Evolutionary conservation across 2,329 filamentous ascomycete genomes (phyloP), one percentile per base, ranked within the genome.

Genomic region (Ascochyta koolunga): DNA sequence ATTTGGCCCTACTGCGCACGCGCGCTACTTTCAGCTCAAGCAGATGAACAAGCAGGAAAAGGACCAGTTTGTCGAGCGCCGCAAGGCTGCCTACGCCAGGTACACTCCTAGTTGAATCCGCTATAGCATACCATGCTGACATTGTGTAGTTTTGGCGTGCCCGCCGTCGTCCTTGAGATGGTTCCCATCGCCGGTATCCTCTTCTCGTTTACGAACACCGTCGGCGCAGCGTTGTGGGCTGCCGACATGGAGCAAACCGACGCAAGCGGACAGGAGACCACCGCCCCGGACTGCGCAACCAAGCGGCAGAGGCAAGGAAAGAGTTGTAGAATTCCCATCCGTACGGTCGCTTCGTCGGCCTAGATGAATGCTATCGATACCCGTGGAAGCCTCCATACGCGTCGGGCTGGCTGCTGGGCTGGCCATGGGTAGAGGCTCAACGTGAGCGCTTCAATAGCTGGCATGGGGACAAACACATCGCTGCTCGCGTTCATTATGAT

Each of bases 211-310:
- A 96, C 92, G 15, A 97, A 96, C 73, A 89, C 90, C 1, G 91
- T 96, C 54, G 93, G 92, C 7, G 93, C 93, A 48, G 93, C 93
- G 7, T 78, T 98, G n/a, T 97, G 92, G 92, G 93, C 93, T 35
- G 90, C 91, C 16, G 92, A 96, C 73, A 84, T 96, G 54, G 91
- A 96, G 73, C 53, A 70, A 49, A 53, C 50, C 18, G 59, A 47
- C 21, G 42, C 55, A 7, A 59, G 52, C 27, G 56, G 62, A 4
- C 58, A 61, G 21, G 61, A 60, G 50, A 71, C 67, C 2, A 75
- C 72, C 2, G 72, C 73, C 1, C 72, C 72, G 1, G 70, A 67
- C 64, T 76, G 16, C 70, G 72, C 33, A 60, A 73, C 27, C 72
- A 75, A 53, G 71, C 70, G 11, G 70, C 73, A 35, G 60, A 66